A percentile compares a stretch with the other conserved stretches of the same genome.
Evolutionary conservation across 768 basidiomycete genomes (phyloP).

Genomic region (Auriscalpium orientale): DNA sequence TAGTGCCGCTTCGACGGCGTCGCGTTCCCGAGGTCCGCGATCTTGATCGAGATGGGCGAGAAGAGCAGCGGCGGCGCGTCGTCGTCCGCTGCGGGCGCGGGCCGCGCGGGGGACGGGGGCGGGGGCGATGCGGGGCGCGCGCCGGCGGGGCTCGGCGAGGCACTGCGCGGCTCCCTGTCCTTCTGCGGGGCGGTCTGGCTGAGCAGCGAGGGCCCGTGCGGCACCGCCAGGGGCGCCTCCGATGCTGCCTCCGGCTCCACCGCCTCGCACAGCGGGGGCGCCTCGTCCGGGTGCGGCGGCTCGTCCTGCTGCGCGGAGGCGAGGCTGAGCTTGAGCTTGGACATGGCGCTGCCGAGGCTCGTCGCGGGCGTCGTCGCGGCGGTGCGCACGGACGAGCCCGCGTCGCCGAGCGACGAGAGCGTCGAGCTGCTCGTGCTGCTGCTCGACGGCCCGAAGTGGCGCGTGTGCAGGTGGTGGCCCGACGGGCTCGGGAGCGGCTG

Average conservation of each 20-base stretch:
- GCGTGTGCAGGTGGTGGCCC: slow-evolving; percentile 6
- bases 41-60: slow-evolving; percentile 72
- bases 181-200: slow-evolving; percentile 28
- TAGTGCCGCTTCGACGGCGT: slow-evolving; percentile 86
- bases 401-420: slow-evolving; percentile 6
- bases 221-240: slow-evolving; percentile 8
- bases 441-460: slow-evolving; percentile 20
- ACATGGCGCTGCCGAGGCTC: slow-evolving; percentile 23
- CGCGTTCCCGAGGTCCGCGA: slow-evolving; percentile 91
- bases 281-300: too few species aligned
- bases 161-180: slow-evolving; percentile 15
- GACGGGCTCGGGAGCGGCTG: slow-evolving; percentile 62
- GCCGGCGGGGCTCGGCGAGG: neutral
- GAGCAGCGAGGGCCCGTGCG: slow-evolving; percentile 27
- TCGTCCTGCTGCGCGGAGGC: neutral
- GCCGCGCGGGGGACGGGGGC: too few species aligned
- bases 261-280: neutral
- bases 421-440: slow-evolving; percentile 21
- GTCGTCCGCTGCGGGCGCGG: too few species aligned
- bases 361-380: slow-evolving; percentile 21
- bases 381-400: slow-evolving; percentile 13
- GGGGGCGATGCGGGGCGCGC: too few species aligned
- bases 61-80: slow-evolving; percentile 2
- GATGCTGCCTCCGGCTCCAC: slow-evolving; percentile 1
- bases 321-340: slow-evolving; percentile 15